Evolutionary conservation across 2,329 filamentous ascomycete species (phyloP), one percentile per base, ranked within the genome.

Genomic region (Mycogone perniciosa): DNA sequence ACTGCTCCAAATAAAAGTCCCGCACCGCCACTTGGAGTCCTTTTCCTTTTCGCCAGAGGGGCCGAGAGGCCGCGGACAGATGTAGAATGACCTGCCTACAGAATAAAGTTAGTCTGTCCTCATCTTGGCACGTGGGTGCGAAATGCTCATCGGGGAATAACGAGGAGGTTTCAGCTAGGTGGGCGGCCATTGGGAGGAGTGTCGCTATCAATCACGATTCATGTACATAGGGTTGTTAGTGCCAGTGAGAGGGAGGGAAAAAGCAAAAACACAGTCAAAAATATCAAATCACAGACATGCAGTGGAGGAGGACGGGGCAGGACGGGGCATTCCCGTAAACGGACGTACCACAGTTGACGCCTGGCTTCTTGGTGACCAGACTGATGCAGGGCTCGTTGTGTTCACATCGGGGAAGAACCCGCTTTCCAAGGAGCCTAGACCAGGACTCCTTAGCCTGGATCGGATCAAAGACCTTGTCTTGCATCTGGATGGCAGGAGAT

Each of bases 341-440:
- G 3, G 20, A 71, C 75, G 62, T 70, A 80, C 76, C 92, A 70
- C 64, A 85, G 62, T 97, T 99, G 56, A 88, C 72, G 1, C 93
- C 93, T 1, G 89, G 77, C 64, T 97, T 97, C 72, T 92, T 96
- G 1, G 91, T 96, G 13, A 84, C 79, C 46, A 92, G 72, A 57
- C 78, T 88, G 56, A 90, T 87, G 67, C 93, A 97, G 3, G 88
- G 86, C 60, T 97, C 91, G 48, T 82, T 76, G 63, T 99, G 93
- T 44, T 96, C 90, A 64, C 93, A 99, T 51, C 79, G 80, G 1
- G 93, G 93, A 1, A 81, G 76, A 1, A 81, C 71, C 51, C 86
- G 84, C 65, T 86, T 89, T 11, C 84, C 81, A 55, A 97, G 84
- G 10, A 97, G 75, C 64, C 86, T 90, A 4, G 82, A 84, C 93